Conservation (phyloP, 225 moss, liverwort and hornwort species). For the Sphagnum contortum region DNA sequence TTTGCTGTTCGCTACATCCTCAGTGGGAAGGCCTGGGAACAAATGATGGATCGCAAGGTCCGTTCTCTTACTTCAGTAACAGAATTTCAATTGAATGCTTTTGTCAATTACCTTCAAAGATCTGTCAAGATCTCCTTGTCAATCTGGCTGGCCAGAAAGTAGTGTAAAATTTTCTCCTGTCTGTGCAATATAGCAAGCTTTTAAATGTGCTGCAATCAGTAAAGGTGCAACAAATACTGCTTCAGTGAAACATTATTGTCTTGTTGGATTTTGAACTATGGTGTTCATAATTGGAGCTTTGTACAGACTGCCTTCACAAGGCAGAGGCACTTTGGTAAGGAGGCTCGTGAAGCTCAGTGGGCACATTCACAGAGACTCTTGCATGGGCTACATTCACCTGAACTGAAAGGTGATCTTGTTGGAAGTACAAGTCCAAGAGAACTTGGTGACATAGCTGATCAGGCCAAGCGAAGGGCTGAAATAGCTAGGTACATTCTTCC, state of each 20-base stretch:
- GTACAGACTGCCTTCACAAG: conserved; percentile 68
- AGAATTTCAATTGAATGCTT: too few species aligned
- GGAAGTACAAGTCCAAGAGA: conserved; percentile 19
- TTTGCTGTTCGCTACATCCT: conserved; percentile 52
- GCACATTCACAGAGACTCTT: conserved; percentile 78
- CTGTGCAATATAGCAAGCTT: too few species aligned
- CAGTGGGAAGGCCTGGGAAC: conserved; percentile 76
- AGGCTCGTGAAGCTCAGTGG: conserved; percentile 84
- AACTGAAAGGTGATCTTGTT: conserved; percentile 19
- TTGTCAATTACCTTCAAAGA: too few species aligned
- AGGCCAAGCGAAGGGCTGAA: conserved; percentile 43
- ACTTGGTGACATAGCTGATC: conserved; percentile 35
- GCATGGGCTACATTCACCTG: conserved; percentile 67
- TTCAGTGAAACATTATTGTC: too few species aligned
- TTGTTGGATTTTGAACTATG: too few species aligned
- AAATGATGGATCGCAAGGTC: conserved; percentile 49
- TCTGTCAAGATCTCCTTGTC: too few species aligned
- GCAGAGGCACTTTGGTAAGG: conserved; percentile 77
- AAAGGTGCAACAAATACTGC: too few species aligned
- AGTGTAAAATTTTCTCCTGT: too few species aligned
- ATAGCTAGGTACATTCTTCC: conserved; percentile 21
- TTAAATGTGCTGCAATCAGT: too few species aligned
- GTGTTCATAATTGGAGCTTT: too few species aligned
- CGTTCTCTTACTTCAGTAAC: neutral
- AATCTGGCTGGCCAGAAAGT: too few species aligned